These are phyloP conservation scores for Closterium sp. DNA, from an alignment of 139 green algal genomes.

Conservation along the genomic window DNA sequence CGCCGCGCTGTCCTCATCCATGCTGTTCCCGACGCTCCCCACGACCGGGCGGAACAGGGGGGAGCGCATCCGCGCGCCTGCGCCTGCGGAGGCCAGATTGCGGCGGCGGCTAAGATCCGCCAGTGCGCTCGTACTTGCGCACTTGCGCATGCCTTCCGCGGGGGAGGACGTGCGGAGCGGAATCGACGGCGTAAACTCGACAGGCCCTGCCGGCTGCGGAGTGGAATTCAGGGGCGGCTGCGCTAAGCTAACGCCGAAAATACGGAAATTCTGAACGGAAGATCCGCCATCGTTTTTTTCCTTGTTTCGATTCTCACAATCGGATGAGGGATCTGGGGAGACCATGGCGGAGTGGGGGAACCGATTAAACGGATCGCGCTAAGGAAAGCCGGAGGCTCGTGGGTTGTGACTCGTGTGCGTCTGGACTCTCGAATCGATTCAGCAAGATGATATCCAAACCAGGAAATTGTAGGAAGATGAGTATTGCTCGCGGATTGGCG, in stretches of 20 bases:
- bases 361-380: no score
- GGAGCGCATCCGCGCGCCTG: background rate
- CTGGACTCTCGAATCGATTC: no score
- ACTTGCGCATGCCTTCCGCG: background rate
- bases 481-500: no score
- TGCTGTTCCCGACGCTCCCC: background rate
- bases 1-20: background rate
- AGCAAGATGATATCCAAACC: no score
- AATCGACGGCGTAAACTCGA: background rate
- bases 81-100: background rate
- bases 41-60: background rate
- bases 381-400: no score
- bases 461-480: no score
- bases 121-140: background rate
- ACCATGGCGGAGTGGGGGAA: background rate
- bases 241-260: background rate
- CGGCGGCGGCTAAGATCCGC: background rate
- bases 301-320: background rate
- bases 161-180: background rate
- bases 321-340: background rate
- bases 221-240: background rate
- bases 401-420: no score
- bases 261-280: slow-evolving; percentile 4
- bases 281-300: background rate
- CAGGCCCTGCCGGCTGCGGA: background rate